Conservation (phyloP, 164 flowering plant genomes). For the Taxillus chinensis region DNA sequence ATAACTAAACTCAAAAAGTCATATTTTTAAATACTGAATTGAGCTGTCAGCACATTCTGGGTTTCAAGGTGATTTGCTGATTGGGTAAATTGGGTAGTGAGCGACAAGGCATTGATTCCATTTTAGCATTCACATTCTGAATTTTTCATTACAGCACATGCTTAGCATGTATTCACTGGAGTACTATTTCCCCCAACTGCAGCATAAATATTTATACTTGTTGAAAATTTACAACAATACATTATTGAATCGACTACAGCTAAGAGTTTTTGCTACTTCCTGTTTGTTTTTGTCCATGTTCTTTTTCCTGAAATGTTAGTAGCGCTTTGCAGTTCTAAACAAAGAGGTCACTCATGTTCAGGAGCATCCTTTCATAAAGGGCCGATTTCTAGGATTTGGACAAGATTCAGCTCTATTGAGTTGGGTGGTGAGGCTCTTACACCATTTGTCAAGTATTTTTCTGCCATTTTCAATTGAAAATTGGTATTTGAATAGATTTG, state of each 20-base stretch:
- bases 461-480: not conserved
- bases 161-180: too few species aligned
- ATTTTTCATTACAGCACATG: too few species aligned
- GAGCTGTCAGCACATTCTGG: too few species aligned
- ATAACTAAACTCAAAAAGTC: too few species aligned
- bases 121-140: too few species aligned
- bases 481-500: not conserved
- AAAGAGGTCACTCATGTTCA: constrained; percentile 64
- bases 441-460: not conserved
- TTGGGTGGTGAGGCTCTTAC: constrained; percentile 52
- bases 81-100: too few species aligned
- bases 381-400: constrained; percentile 58
- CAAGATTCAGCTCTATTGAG: constrained; percentile 39
- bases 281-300: not conserved
- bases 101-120: too few species aligned
- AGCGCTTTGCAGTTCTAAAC: constrained; percentile 38
- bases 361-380: constrained; percentile 68
- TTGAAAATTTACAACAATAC: too few species aligned
- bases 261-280: not conserved
- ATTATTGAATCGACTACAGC: not conserved
- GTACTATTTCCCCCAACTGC: too few species aligned
- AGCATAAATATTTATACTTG: too few species aligned
- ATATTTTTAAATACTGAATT: too few species aligned
- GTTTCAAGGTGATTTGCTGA: too few species aligned
- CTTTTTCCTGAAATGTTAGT: not conserved